Evolutionary conservation across 179 eudicot species (phyloP).

Genomic region (Beta corolliflora): DNA sequence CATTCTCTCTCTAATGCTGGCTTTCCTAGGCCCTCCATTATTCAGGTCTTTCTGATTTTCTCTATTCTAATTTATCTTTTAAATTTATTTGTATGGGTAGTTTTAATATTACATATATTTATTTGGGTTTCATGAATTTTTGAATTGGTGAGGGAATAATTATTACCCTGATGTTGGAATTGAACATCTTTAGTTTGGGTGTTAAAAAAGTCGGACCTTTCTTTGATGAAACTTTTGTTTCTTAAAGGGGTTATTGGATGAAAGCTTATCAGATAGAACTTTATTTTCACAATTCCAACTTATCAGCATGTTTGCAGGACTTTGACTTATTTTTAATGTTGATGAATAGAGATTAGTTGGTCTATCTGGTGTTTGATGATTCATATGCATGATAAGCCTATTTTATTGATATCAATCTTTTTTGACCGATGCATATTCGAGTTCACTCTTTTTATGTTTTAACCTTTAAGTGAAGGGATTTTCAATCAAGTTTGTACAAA

Average conservation of each 20-base stretch:
- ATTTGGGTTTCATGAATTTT: constrained; percentile 5
- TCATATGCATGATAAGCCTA: not conserved
- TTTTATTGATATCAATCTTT: not conserved
- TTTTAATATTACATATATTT: not conserved
- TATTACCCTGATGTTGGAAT: constrained; percentile 7
- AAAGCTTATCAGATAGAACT: no score
- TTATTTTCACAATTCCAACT: not conserved
- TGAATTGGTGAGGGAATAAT: constrained; percentile 1
- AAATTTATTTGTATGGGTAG: not conserved
- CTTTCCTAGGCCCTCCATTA: constrained; percentile 63
- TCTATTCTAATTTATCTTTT: not conserved
- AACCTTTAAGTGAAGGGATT: not conserved
- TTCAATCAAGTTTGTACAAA: not conserved
- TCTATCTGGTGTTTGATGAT: not conserved
- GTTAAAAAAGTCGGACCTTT: constrained; percentile 2
- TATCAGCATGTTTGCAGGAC: not conserved
- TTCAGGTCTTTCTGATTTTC: constrained; percentile 54
- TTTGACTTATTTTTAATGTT: no score
- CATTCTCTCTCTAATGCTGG: constrained; percentile 58
- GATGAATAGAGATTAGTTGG: not conserved
- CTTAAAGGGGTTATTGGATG: no score
- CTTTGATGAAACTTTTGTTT: not conserved
- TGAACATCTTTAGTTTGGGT: not conserved
- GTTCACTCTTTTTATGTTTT: not conserved
- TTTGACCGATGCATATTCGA: not conserved